These are phyloP conservation scores for Arthrobotrys iridis DNA, from an alignment of 2,329 filamentous ascomycete genomes.

Conservation along the genomic window DNA sequence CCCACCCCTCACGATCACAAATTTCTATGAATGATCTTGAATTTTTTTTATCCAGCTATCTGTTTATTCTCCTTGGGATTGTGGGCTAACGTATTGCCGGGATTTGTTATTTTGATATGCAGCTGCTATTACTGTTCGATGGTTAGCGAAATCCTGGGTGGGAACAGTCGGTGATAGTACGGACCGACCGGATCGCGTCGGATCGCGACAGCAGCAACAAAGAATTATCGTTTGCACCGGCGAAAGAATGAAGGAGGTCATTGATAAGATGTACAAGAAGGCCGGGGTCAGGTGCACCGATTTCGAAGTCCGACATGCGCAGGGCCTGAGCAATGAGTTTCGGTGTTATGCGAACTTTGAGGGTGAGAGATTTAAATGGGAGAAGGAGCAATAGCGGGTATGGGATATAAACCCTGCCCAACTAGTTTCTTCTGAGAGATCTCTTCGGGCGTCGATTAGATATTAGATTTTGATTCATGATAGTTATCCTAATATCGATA, in stretches of 20 bases:
- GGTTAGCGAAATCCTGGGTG: conserved; percentile 69
- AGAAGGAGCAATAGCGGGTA: conserved; percentile 55
- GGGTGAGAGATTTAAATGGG: conserved; percentile 67
- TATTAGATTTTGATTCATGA: too few relatives aligned
- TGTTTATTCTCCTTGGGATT: too few relatives aligned
- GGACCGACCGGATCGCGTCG: conserved; percentile 43
- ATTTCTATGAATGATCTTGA: conserved; percentile 34
- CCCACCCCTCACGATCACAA: conserved; percentile 24
- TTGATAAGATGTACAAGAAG: conserved; percentile 74
- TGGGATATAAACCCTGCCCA: too few relatives aligned
- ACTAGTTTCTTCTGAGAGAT: too few relatives aligned
- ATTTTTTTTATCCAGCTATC: too few relatives aligned
- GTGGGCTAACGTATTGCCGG: conserved; percentile 39
- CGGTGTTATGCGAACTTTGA: conserved; percentile 82
- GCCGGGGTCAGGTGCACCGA: conserved; percentile 72
- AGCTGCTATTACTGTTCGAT: conserved; percentile 80
- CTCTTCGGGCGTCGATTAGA: too few relatives aligned
- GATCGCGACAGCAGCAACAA: conserved; percentile 56
- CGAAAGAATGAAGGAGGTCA: conserved; percentile 75
- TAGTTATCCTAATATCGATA: too few relatives aligned
- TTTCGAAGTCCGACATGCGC: conserved; percentile 75
- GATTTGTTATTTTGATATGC: conserved; percentile 54
- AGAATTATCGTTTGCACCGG: conserved; percentile 77
- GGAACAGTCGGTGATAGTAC: conserved; percentile 30
- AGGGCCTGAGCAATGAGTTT: conserved; percentile 82